These are phyloP conservation scores for Vigna mungo DNA, from an alignment of 306 rosid genomes.

Conservation along the genomic window DNA sequence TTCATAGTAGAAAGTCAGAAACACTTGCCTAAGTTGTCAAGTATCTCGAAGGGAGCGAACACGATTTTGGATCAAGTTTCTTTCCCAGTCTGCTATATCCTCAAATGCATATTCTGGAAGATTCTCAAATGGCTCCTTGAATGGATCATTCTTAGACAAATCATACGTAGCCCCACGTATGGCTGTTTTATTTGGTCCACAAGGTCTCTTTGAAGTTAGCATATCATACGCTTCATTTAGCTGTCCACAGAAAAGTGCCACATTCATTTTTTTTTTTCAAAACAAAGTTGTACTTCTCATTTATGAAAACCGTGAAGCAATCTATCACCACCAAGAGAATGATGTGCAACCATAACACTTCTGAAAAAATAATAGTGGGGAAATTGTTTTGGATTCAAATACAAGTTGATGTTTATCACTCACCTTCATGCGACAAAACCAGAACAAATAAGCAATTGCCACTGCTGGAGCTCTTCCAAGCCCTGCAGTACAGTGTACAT, in stretches of 20 bases:
- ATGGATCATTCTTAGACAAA: conserved; percentile 78
- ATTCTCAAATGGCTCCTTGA: conserved; percentile 91
- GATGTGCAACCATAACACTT: conserved; percentile 19
- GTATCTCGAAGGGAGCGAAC: conserved; percentile 76
- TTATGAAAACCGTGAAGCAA: conserved; percentile 26
- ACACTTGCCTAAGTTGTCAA: conserved; percentile 50
- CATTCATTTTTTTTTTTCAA: conserved; percentile 6
- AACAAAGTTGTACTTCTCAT: conserved; percentile 1
- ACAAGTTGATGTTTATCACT: conserved; percentile 43
- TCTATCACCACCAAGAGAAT: conserved; percentile 5
- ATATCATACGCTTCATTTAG: conserved; percentile 78
- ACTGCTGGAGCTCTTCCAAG: conserved; percentile 96
- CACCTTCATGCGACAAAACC: conserved; percentile 86
- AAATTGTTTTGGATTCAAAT: conserved; percentile 25
- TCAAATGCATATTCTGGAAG: conserved; percentile 87
- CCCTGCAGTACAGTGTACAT: conserved; percentile 93
- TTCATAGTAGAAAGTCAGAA: conserved; percentile 11
- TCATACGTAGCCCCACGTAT: conserved; percentile 84
- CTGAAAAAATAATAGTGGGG: conserved; percentile 3
- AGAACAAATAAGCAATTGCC: conserved; percentile 86
- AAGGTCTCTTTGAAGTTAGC: conserved; percentile 82
- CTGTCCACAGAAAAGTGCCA: conserved; percentile 54
- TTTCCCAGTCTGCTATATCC: conserved; percentile 88
- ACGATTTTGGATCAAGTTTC: conserved; percentile 72
- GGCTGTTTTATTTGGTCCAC: conserved; percentile 88